Conservation (phyloP, 192 early-diverging fungal species). For the Podila epicladia region DNA sequence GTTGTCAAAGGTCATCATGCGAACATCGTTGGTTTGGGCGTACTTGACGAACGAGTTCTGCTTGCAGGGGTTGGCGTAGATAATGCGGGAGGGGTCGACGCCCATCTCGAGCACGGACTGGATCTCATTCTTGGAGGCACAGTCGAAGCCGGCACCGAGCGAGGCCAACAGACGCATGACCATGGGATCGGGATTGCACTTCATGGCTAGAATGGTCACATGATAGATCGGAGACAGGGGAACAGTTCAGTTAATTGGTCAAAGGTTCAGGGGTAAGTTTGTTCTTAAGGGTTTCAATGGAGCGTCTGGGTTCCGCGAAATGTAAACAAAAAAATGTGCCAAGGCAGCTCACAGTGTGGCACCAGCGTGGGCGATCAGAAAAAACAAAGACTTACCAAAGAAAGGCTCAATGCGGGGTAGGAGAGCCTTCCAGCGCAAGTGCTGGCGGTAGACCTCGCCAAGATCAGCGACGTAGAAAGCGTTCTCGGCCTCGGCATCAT, state of each 20-base stretch:
- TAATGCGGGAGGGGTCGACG: constrained; percentile 77
- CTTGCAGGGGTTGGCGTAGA: constrained; percentile 99
- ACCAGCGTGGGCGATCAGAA: not conserved
- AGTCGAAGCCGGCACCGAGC: constrained; percentile 93
- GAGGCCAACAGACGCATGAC: constrained; percentile 82
- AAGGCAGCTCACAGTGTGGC: no score
- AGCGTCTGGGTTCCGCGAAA: not conserved
- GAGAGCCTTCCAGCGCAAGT: constrained; percentile 79
- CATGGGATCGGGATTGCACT: constrained; percentile 92
- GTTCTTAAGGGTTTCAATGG: not conserved
- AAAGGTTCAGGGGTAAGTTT: constrained; percentile 3
- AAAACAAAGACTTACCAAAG: constrained; percentile 71
- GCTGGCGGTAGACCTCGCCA: constrained; percentile 91
- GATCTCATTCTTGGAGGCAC: constrained; percentile 92
- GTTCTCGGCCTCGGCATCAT: constrained; percentile 78
- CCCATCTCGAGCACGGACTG: constrained; percentile 79
- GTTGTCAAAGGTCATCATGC: constrained; percentile 98
- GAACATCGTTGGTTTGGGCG: constrained; percentile 80
- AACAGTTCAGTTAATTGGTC: not conserved
- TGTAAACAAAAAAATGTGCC: not conserved
- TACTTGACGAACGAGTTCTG: constrained; percentile 92
- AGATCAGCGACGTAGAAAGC: constrained; percentile 97
- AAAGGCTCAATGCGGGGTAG: constrained; percentile 96
- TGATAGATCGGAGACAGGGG: not conserved
- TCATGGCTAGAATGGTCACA: constrained; percentile 72